Evolutionary conservation across 2,329 filamentous ascomycete genomes (phyloP), one percentile per base, ranked within the genome.

Genomic region (Aspergillus sclerotialis): DNA sequence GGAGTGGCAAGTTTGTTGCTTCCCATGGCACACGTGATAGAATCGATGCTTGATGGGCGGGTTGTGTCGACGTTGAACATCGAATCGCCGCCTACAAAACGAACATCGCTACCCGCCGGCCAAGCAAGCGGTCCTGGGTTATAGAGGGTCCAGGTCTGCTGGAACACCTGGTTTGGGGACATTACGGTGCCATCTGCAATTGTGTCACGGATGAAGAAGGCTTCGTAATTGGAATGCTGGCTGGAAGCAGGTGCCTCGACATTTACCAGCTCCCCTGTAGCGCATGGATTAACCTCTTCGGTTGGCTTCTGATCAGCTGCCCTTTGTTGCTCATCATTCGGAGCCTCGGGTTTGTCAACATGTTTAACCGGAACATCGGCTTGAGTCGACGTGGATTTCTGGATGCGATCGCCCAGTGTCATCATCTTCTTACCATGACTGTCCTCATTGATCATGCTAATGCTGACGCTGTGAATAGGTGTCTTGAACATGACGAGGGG

Each of bases 401-500:
- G 46, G 12, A 44, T 44, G 23, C 64, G 72, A 54, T 94, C 88
- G 34, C 88, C 88, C 73, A 94, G 79, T 24, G 71, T 59, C n/a
- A 75, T 73, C 55, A 84, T 73, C 28, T 63, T 64, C 39, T 76
- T 71, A 32, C 83, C 83, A 47, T 79, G 69, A 39, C 74, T 75
- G 49, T 87, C 79, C 62, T 94, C 86, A 34, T 82, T 83, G 44
- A 83, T 73, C 7, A 90, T 96, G 32, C 80, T 89, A 33, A 98
- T 84, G 42, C 78, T 89, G 23, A 94, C 85, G 48, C 85, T 82
- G 47, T 86, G 84, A 31, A 98, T 82, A 7, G 90, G 84, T 2
- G 85, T 93, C 74, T 87, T 94, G 71, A 98, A 88, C 69, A 94
- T 95, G 70, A 98, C 88, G 49, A 98, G 70, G 17, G 92, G 92